Conservation (phyloP, 352 stramenopile species). For the Globisporangium rhizosaccharum region DNA sequence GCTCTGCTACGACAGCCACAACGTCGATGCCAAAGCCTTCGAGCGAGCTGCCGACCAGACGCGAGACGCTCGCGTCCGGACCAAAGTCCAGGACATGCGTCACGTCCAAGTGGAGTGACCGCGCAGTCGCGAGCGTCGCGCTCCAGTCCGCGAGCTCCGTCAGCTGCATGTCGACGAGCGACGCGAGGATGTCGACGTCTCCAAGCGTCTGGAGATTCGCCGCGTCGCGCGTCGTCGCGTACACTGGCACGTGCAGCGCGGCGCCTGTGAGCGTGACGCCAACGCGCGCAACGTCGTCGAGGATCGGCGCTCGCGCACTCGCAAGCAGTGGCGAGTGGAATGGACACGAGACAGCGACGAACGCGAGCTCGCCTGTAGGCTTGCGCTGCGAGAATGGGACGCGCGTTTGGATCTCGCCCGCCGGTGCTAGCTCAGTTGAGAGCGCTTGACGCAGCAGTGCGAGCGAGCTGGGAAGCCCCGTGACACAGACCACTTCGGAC, state of each 20-base stretch:
- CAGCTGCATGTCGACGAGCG: constrained; percentile 63
- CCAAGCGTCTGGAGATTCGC: constrained; percentile 51
- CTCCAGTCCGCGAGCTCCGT: constrained; percentile 57
- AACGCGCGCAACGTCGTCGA: constrained; percentile 21
- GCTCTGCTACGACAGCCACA: constrained; percentile 42
- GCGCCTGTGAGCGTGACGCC: constrained; percentile 32
- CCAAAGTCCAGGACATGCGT: constrained; percentile 82
- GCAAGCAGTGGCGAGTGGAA: constrained; percentile 70
- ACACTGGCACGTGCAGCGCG: constrained; percentile 64
- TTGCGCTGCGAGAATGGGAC: constrained; percentile 81
- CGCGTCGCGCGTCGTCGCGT: constrained; percentile 40
- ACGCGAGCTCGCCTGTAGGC: constrained; percentile 46
- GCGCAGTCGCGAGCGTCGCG: constrained; percentile 36
- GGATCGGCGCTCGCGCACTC: constrained; percentile 34
- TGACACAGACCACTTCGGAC: constrained; percentile 54
- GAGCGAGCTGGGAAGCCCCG: constrained; percentile 54
- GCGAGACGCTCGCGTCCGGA: constrained; percentile 47
- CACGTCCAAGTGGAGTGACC: constrained; percentile 24
- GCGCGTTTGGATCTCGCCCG: constrained; percentile 62
- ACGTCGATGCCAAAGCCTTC: constrained; percentile 56
- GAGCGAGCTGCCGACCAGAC: constrained; percentile 30
- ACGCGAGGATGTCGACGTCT: constrained; percentile 30
- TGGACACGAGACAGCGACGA: constrained; percentile 56
- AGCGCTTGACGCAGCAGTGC: constrained; percentile 46
- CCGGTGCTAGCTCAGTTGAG: constrained; percentile 36